Evolutionary conservation across 2,329 filamentous ascomycete genomes (phyloP).

Genomic region (Fusarium subglutinans): DNA sequence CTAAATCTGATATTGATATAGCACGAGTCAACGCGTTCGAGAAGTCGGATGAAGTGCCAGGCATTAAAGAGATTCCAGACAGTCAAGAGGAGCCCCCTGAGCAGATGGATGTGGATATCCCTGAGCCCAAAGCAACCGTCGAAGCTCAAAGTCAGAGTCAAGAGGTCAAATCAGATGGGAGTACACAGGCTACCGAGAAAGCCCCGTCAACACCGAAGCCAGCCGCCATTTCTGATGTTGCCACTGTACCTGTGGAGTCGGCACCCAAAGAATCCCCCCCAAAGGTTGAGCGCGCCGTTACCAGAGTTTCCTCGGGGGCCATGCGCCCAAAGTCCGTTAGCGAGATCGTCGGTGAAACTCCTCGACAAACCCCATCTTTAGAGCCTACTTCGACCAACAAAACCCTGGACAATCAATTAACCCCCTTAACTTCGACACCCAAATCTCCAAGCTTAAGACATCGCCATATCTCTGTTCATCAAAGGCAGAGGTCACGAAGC

Average conservation of each 20-base stretch:
- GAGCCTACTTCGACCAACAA: slow-evolving; percentile 48
- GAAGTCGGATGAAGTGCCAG: neutral
- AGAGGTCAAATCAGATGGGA: slow-evolving; percentile 4
- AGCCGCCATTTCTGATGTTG: neutral
- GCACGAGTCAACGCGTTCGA: neutral
- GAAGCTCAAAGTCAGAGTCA: slow-evolving; percentile 25
- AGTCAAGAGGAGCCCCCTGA: slow-evolving; percentile 48
- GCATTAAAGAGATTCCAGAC: slow-evolving; percentile 47
- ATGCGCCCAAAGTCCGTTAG: slow-evolving; percentile 77
- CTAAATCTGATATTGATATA: neutral
- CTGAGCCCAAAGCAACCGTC: slow-evolving; percentile 33
- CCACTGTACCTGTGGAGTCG: slow-evolving; percentile 1
- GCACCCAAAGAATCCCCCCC: slow-evolving; percentile 33
- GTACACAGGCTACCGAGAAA: slow-evolving; percentile 1
- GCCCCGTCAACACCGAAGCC: slow-evolving; percentile 20
- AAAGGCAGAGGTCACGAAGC: slow-evolving; percentile 67
- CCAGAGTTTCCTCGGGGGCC: slow-evolving; percentile 74
- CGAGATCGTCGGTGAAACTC: slow-evolving; percentile 73
- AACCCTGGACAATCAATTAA: slow-evolving; percentile 48
- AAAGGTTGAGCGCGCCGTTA: slow-evolving; percentile 66
- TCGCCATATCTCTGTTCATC: slow-evolving; percentile 48
- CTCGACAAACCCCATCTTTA: slow-evolving; percentile 47
- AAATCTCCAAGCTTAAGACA: slow-evolving; percentile 52
- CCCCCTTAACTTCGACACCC: slow-evolving; percentile 54
- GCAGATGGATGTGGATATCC: slow-evolving; percentile 49